Conservation (phyloP, 257 asterid genomes). For the Haberlea rhodopensis region DNA sequence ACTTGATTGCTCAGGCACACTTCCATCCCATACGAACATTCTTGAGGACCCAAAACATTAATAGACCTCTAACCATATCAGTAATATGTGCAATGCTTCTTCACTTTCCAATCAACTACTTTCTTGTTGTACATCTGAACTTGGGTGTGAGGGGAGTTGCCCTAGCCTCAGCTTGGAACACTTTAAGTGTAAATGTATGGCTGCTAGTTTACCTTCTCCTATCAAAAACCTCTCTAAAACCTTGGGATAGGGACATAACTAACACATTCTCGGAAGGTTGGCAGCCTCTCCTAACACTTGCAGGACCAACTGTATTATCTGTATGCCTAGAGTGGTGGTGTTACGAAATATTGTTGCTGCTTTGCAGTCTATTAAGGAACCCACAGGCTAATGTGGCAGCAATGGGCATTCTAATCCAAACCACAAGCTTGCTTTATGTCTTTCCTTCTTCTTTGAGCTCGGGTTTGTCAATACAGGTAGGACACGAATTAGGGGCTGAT, state of each 20-base stretch:
- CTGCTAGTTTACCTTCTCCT: constrained; percentile 33
- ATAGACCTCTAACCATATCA: constrained; percentile 44
- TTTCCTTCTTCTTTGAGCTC: constrained; percentile 44
- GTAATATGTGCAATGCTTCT: constrained; percentile 40
- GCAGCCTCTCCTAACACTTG: constrained; percentile 34
- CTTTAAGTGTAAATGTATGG: constrained; percentile 40
- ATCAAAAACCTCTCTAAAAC: constrained; percentile 34
- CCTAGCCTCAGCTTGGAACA: constrained; percentile 50
- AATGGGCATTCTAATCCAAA: constrained; percentile 49
- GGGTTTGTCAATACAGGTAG: constrained; percentile 40
- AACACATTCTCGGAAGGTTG: constrained; percentile 33
- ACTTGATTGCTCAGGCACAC: constrained; percentile 44
- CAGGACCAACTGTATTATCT: constrained; percentile 42
- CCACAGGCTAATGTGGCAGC: constrained; percentile 47
- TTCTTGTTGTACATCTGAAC: constrained; percentile 34
- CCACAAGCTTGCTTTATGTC: constrained; percentile 47
- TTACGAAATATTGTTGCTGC: constrained; percentile 43
- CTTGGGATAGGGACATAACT: constrained; percentile 37
- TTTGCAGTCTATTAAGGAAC: constrained; percentile 37
- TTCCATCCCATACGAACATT: constrained; percentile 48
- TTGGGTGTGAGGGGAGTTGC: constrained; percentile 50
- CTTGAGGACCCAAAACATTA: constrained; percentile 53
- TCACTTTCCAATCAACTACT: constrained; percentile 45
- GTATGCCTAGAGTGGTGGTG: constrained; percentile 62
- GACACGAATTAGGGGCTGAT: constrained; percentile 49